Conservation (phyloP, 257 asterid species). For the Petrea volubilis region DNA sequence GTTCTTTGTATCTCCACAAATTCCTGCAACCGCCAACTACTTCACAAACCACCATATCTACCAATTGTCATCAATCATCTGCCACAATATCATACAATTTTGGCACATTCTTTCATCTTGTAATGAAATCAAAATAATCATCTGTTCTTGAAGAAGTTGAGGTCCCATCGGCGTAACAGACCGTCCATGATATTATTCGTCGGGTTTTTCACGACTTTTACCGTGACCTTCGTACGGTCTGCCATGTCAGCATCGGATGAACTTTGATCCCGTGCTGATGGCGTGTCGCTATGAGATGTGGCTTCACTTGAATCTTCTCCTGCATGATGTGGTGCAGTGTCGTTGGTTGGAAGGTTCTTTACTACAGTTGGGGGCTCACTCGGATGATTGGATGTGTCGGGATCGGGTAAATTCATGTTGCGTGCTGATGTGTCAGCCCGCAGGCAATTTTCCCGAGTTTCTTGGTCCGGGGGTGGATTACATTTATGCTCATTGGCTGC, state of each 20-base stretch:
- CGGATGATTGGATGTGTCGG: slow-evolving; percentile 4
- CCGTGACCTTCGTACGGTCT: slow-evolving; percentile 61
- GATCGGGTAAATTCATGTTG: slow-evolving; percentile 4
- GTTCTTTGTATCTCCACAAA: not conserved
- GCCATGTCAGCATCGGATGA: slow-evolving; percentile 40
- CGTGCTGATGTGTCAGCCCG: slow-evolving; percentile 14
- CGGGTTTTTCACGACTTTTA: slow-evolving; percentile 65
- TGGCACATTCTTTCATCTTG: not conserved
- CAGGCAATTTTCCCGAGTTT: slow-evolving; percentile 15
- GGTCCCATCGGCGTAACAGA: slow-evolving; percentile 79
- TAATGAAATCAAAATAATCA: slow-evolving; percentile 24
- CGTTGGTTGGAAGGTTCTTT: slow-evolving; percentile 1
- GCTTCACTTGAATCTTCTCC: slow-evolving; percentile 33
- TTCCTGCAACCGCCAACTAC: not conserved
- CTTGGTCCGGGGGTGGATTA: not conserved
- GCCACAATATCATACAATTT: slow-evolving; percentile 1
- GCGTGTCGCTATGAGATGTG: slow-evolving; percentile 4
- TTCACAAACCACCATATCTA: slow-evolving; percentile 9
- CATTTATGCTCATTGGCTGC: not conserved
- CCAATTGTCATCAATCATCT: not conserved
- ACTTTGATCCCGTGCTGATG: slow-evolving; percentile 27
- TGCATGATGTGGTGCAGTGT: not conserved
- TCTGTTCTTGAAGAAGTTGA: slow-evolving; percentile 62
- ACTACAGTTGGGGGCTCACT: slow-evolving; percentile 2
- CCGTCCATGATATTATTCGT: slow-evolving; percentile 67